Evolutionary conservation across 805 yeast species (phyloP).

Genomic region (Ogataea saltuana): DNA sequence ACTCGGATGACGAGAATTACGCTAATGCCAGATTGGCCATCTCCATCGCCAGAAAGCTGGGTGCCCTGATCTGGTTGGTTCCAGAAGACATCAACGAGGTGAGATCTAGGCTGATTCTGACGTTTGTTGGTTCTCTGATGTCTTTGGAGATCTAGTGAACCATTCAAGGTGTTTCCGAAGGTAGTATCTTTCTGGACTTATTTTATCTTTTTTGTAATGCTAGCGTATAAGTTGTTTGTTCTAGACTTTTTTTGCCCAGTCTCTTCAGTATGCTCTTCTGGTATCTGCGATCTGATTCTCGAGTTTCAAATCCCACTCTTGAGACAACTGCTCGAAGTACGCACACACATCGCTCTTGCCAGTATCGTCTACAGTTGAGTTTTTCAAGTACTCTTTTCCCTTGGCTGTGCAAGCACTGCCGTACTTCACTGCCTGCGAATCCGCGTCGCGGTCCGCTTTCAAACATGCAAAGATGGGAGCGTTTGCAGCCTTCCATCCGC

Average conservation of each 20-base stretch:
- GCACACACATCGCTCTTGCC: conserved; percentile 68
- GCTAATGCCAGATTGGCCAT: conserved; percentile 97
- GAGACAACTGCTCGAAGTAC: conserved; percentile 56
- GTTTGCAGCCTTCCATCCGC: conserved; percentile 87
- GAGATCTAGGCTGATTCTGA: conserved; percentile 86
- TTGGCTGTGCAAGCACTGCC: conserved; percentile 71
- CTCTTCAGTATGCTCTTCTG: conserved; percentile 26
- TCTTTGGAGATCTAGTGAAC: conserved; percentile 45
- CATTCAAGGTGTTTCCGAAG: too few relatives aligned
- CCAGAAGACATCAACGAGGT: conserved; percentile 99
- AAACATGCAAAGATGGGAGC: conserved; percentile 74
- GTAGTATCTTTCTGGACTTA: conserved; percentile 1
- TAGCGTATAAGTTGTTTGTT: too few relatives aligned
- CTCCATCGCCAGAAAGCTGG: conserved; percentile 96
- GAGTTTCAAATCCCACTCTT: conserved; percentile 74
- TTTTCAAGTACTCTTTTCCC: conserved; percentile 66
- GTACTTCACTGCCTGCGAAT: conserved; percentile 51
- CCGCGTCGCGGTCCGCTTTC: conserved; percentile 46
- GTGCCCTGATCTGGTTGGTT: conserved; percentile 98
- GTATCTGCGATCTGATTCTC: conserved; percentile 61
- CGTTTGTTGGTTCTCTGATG: conserved; percentile 96
- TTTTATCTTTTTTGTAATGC: conserved; percentile 1
- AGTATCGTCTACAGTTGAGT: conserved; percentile 56
- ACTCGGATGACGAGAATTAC: conserved; percentile 79
- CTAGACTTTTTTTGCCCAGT: too few relatives aligned